A percentile compares a stretch with the other conserved stretches of the same genome.
Evolutionary conservation across 2,329 filamentous ascomycete species (phyloP).

Genomic region (Ophiostoma himal-ulmi): DNA sequence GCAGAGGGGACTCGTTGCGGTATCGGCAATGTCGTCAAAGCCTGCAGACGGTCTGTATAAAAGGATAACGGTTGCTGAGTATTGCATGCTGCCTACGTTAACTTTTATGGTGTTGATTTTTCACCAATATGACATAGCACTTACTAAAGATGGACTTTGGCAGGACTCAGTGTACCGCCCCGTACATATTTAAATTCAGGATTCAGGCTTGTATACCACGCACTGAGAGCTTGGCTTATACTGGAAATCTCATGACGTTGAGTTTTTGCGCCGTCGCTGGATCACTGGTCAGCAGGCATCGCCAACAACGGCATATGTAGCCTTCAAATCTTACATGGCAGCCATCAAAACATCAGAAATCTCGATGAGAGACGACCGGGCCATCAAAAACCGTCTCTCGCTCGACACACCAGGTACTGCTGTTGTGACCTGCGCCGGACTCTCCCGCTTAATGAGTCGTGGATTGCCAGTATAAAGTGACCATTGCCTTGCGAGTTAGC

Average conservation of each 20-base stretch:
- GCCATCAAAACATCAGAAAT: neutral
- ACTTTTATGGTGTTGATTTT: neutral
- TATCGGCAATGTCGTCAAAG: slow-evolving; percentile 13
- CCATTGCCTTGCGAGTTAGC: slow-evolving; percentile 15
- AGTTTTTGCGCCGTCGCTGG: neutral
- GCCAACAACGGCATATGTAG: neutral
- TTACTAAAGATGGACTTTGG: neutral
- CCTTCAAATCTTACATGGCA: neutral
- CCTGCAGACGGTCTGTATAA: slow-evolving; percentile 20
- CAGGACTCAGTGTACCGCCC: neutral
- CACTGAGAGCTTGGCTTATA: neutral
- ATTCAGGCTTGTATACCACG: neutral
- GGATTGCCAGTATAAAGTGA: slow-evolving; percentile 18
- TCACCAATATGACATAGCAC: neutral
- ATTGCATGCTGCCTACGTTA: slow-evolving; percentile 20
- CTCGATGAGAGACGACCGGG: neutral
- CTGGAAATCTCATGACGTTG: neutral
- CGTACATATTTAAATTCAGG: neutral
- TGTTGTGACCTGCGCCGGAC: neutral
- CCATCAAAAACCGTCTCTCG: neutral
- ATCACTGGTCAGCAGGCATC: neutral
- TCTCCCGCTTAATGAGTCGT: slow-evolving; percentile 12
- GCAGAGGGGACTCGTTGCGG: neutral
- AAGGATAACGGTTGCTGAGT: slow-evolving; percentile 21
- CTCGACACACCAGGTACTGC: neutral